Evolutionary conservation across 2,329 filamentous ascomycete genomes (phyloP).

Genomic region (Dothistroma pini): DNA sequence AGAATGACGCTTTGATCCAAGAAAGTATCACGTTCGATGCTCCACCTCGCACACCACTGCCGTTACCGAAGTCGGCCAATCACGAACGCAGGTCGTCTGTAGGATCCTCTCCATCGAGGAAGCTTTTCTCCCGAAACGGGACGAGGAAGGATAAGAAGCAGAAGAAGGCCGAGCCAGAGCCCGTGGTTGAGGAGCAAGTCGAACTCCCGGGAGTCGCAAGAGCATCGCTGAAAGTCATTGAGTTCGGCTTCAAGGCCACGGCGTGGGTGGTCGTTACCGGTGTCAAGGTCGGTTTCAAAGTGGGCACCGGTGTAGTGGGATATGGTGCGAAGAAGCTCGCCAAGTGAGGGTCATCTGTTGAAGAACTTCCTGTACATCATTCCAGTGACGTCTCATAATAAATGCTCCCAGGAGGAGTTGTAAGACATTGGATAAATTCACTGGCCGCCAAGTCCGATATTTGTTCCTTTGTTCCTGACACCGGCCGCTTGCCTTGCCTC

Average conservation of each 20-base stretch:
- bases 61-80: conserved; percentile 11
- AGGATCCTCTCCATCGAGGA: conserved; percentile 10
- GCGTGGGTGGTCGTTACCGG: conserved; percentile 42
- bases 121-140: conserved; percentile 13
- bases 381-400: not conserved
- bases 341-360: not conserved
- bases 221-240: conserved; percentile 39
- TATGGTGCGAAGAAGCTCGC: conserved; percentile 3
- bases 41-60: conserved; percentile 26
- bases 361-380: not conserved
- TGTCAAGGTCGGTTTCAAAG: conserved; percentile 39
- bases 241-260: conserved; percentile 41
- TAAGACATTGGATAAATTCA: not conserved
- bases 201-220: conserved; percentile 40
- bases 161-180: conserved; percentile 13
- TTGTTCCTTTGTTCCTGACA: not conserved
- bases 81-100: conserved; percentile 7
- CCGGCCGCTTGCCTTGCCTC: not conserved
- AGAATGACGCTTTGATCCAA: conserved; percentile 35
- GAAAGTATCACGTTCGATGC: conserved; percentile 32
- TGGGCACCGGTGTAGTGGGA: conserved; percentile 17
- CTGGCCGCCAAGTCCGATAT: not conserved
- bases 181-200: conserved; percentile 27
- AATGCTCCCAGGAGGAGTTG: not conserved
- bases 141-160: conserved; percentile 16